Evolutionary conservation across 2,329 filamentous ascomycete species (phyloP).

Genomic region (Fusarium goolgardi): DNA sequence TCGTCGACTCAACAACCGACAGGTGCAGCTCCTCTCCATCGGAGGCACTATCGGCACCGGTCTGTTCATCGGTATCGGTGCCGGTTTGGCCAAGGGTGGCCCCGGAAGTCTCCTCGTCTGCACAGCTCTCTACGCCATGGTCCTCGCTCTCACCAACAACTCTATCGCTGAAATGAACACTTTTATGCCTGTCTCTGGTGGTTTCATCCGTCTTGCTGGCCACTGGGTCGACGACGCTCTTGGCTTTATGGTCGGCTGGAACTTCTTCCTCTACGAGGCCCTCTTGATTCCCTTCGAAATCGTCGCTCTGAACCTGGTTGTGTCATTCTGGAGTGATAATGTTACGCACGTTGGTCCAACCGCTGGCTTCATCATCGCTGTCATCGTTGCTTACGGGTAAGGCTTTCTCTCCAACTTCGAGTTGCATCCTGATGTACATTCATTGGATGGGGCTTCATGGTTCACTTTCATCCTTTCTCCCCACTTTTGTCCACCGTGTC

Average conservation of each 20-base stretch:
- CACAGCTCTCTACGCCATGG: conserved; percentile 36
- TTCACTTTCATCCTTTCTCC: conserved; percentile 8
- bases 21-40: conserved; percentile 38
- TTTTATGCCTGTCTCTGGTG: conserved; percentile 40
- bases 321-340: conserved; percentile 45
- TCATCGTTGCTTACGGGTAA: conserved; percentile 42
- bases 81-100: conserved; percentile 37
- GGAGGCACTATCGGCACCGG: conserved; percentile 37
- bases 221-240: conserved; percentile 40
- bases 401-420: conserved; percentile 16
- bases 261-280: conserved; percentile 52
- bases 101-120: conserved; percentile 36
- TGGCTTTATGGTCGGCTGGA: conserved; percentile 48
- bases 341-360: conserved; percentile 36
- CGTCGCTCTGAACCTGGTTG: conserved; percentile 49
- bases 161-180: conserved; percentile 42
- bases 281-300: conserved; percentile 51
- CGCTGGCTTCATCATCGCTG: conserved; percentile 47
- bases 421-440: conserved; percentile 36
- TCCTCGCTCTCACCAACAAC: conserved; percentile 41
- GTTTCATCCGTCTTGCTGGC: conserved; percentile 38
- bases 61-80: conserved; percentile 39
- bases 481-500: not conserved
- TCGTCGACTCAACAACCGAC: conserved; percentile 41
- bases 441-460: conserved; percentile 33